Base-by-base conservation (phyloP, 257 asterid species). In the Forsythia suspensa region DNA sequence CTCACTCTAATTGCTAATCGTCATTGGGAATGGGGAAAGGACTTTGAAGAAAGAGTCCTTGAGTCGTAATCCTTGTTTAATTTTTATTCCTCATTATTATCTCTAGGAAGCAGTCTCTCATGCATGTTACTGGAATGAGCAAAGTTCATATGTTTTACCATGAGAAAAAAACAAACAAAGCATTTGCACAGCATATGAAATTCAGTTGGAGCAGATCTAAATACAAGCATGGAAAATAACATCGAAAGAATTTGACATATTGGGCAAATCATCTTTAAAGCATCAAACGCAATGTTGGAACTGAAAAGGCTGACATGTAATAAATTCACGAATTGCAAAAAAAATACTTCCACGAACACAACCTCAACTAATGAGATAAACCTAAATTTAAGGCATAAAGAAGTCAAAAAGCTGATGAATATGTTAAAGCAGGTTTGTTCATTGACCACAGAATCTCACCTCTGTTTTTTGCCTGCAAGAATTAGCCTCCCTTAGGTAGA, bases 401-500 rank as follows among this genome's bases (percentile, higher is more conserved):
- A 81, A 65, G 46, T 39, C 16, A 16, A 77, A 57, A 51, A 81
- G 21, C 36, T 46, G 68, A 18, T 70, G 43, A 65, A 72, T 72
- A 61, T 71, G 40, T 29, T 55, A 79, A 48, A 77, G 52, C 73
- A 78, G 51, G 75, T 70, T 59, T 73, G 80, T 73, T 80, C 24
- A 42, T 40, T 71, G 42, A 69, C 24, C 72, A 77, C 36, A 72
- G 48, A 46, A 79, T 76, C 83, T 81, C 86, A 92, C 99, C 94
- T 95, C 99, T 15, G 97, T 91, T 61, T 94, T 91, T 66, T 83
- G 90, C 71, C 83, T 87, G 86, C 97, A 93, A 76, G 43, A 89
- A 83, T 80, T 88, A 81, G 92, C 86, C 89, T 93, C 98, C 84
- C 99, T 89, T 18, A 95, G 95, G 86, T 95, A 93, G 87, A 95